Evolutionary conservation across 2,329 filamentous ascomycete genomes (phyloP).

Genomic region (Thermothelomyces thermophilus): DNA sequence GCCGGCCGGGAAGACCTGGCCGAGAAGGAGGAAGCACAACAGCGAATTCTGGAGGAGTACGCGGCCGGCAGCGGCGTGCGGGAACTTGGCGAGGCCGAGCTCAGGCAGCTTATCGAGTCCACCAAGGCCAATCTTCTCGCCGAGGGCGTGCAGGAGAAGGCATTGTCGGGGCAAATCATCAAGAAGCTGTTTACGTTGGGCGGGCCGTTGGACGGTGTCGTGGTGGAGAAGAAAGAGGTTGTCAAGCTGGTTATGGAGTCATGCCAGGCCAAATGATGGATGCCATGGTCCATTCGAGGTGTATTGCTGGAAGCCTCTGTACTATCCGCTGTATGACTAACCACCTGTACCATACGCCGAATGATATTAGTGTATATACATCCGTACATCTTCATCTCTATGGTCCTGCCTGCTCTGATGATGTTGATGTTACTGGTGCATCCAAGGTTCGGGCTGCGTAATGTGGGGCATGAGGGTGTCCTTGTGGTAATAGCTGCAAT

Average conservation of each 20-base stretch:
- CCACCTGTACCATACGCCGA: conserved; percentile 1
- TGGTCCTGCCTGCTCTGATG: no score
- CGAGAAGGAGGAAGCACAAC: conserved; percentile 62
- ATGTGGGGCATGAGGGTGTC: no score
- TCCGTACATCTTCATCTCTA: no score
- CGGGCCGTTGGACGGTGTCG: conserved; percentile 53
- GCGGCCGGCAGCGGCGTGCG: conserved; percentile 52
- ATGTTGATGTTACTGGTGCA: no score
- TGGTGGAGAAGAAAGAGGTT: conserved; percentile 56
- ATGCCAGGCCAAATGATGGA: not conserved
- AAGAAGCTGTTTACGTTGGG: conserved; percentile 49
- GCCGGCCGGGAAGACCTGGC: conserved; percentile 63
- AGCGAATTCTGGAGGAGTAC: conserved; percentile 60
- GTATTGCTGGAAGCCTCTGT: not conserved
- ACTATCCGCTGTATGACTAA: not conserved
- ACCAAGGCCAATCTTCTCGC: conserved; percentile 46
- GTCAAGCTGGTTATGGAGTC: conserved; percentile 54
- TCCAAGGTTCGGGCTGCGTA: no score
- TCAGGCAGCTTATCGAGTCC: conserved; percentile 46
- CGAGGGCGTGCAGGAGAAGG: conserved; percentile 39
- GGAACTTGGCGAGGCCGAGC: conserved; percentile 51
- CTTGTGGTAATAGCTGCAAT: no score
- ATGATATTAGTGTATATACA: no score
- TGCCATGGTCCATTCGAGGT: not conserved
- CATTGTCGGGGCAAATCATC: conserved; percentile 55